phyloP scores from a whole-genome alignment of 2,329 filamentous ascomycete species.

The Fusarium longipes region DNA sequence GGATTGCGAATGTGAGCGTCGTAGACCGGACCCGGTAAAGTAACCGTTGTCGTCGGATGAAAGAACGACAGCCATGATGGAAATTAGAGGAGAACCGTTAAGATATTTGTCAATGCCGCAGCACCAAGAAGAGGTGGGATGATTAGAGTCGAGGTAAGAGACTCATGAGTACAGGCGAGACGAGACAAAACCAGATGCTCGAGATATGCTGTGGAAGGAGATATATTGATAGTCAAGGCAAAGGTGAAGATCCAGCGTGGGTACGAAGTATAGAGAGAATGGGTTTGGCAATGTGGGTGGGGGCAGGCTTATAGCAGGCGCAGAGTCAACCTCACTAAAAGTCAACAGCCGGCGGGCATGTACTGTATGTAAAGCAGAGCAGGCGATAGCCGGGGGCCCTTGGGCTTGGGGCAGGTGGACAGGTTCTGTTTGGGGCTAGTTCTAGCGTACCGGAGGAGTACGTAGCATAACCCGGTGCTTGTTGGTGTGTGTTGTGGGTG shows the following conservation, averaged over 20 bases:
- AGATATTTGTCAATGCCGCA: constrained; percentile 41
- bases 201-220: constrained; percentile 5
- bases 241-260: constrained; percentile 38
- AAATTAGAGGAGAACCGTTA: constrained; percentile 33
- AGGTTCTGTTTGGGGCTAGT: constrained; percentile 44
- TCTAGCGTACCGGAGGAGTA: constrained; percentile 38
- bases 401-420: constrained; percentile 41
- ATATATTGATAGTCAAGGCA: constrained; percentile 24
- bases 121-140: constrained; percentile 35
- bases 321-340: constrained; percentile 24
- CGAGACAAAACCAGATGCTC: constrained; percentile 8
- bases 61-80: constrained; percentile 67
- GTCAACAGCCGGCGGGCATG: neutral
- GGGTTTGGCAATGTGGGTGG: constrained; percentile 45
- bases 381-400: constrained; percentile 33
- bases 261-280: constrained; percentile 40
- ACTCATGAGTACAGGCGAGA: constrained; percentile 40
- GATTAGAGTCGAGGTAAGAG: constrained; percentile 26
- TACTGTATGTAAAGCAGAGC: constrained; percentile 19
- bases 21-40: constrained; percentile 65
- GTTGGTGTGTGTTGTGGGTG: constrained; percentile 26
- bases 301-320: constrained; percentile 45
- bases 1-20: constrained; percentile 70
- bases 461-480: constrained; percentile 27
- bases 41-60: constrained; percentile 67